A percentile compares a stretch with the other conserved stretches of the same genome.
Conservation (phyloP, 1,139 yeast species). For the Yamadazyma atmosphaerica region DNA sequence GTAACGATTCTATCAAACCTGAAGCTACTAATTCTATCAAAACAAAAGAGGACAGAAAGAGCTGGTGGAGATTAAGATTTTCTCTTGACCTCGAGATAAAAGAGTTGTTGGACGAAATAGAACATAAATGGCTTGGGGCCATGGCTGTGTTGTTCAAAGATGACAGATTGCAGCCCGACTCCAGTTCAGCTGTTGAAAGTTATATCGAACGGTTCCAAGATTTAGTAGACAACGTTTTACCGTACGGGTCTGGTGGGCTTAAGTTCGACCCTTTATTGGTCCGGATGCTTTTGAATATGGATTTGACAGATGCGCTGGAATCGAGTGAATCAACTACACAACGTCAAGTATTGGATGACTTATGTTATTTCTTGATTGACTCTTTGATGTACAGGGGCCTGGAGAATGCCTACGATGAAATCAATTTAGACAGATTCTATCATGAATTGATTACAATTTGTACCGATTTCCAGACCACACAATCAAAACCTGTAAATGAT, state of each 20-base stretch:
- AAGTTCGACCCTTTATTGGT: neutral
- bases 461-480: neutral
- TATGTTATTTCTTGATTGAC: conserved; percentile 63
- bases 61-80: conserved; percentile 80
- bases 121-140: conserved; percentile 79
- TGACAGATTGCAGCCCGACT: neutral
- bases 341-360: conserved; percentile 46
- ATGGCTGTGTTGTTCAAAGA: conserved; percentile 59
- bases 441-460: conserved; percentile 38
- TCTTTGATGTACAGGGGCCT: conserved; percentile 63
- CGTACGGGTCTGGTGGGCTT: conserved; percentile 4
- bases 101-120: conserved; percentile 57
- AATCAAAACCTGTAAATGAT: neutral
- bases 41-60: conserved; percentile 62
- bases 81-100: conserved; percentile 58
- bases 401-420: conserved; percentile 60
- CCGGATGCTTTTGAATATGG: conserved; percentile 35
- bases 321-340: conserved; percentile 35
- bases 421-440: conserved; percentile 56
- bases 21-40: conserved; percentile 50
- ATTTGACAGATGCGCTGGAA: conserved; percentile 8
- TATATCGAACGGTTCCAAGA: conserved; percentile 4
- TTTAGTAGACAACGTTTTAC: conserved; percentile 9
- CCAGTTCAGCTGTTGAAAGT: too few species aligned
- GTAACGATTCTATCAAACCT: conserved; percentile 59